phyloP scores from a whole-genome alignment of 805 yeast genomes.

The Torulaspora quercuum region DNA sequence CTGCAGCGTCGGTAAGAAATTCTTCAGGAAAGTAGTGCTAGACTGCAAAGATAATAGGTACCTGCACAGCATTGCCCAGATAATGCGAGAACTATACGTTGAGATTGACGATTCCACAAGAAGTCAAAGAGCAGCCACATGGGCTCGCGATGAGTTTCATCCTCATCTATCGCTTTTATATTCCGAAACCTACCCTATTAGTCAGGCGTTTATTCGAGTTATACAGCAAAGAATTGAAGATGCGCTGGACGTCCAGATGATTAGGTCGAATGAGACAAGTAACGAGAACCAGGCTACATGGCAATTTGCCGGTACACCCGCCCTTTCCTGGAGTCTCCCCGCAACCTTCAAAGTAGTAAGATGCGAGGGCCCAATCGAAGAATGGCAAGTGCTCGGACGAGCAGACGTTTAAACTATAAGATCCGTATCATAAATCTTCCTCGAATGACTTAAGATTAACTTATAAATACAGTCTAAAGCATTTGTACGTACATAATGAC shows the following conservation, averaged over 20 bases:
- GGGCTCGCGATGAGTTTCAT: conserved; percentile 56
- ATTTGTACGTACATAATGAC: too few relatives aligned
- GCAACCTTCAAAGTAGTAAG: conserved; percentile 58
- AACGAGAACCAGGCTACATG: conserved; percentile 24
- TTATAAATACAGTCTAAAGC: too few relatives aligned
- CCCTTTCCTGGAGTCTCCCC: conserved; percentile 59
- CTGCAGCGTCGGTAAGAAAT: conserved; percentile 29
- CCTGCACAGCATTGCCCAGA: conserved; percentile 39
- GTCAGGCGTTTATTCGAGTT: conserved; percentile 60
- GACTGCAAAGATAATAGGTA: conserved; percentile 29
- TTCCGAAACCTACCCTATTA: conserved; percentile 60
- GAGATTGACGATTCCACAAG: conserved; percentile 32
- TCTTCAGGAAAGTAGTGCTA: conserved; percentile 30
- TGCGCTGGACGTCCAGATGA: conserved; percentile 46
- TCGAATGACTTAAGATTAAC: too few relatives aligned
- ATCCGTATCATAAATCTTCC: too few relatives aligned
- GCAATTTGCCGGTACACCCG: conserved; percentile 21
- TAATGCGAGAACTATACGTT: conserved; percentile 57
- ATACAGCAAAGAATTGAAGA: conserved; percentile 65
- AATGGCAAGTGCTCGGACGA: conserved; percentile 63
- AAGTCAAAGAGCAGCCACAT: conserved; percentile 47
- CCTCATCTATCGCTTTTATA: conserved; percentile 76
- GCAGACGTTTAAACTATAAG: conserved; percentile 34
- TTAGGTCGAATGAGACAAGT: conserved; percentile 12
- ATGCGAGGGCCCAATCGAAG: conserved; percentile 67